Base-by-base conservation (phyloP, 1,284 basidiomycete species). In the Cerioporus squamosus region DNA sequence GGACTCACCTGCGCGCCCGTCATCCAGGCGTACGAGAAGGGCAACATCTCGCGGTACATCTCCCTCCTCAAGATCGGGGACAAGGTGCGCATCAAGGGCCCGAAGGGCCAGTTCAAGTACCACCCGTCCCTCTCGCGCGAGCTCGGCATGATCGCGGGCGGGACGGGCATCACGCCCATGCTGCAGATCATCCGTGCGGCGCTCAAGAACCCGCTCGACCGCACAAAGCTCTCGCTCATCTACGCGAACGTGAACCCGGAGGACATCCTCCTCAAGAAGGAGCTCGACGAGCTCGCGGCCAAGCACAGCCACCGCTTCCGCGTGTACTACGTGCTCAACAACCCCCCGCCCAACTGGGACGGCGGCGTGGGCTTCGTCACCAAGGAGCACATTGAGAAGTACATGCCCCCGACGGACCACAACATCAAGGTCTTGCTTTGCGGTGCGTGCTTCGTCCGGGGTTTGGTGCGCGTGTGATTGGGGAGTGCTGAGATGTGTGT, bases 161-260 rank as follows among this genome's bases (percentile, higher is more conserved):
- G 91, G 24, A 93, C 97, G 4, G 97, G 97, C 63, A 97, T 99
- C 74, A 98, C 97, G 0, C 97, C 97, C 66, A 97, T 97, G 95
- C 88, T 96, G 67, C 97, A 98, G 77, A 94, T 99, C 79, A 91
- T 98, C 77, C 87, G 90, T 62, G 92, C 95, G 24, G 87, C 88
- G 10, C 84, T 97, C 71, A 91, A 93, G 76, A 93, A 97, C 79
- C 87, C 92, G 7, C 72, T 77, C 47, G 97, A 98, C 82, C 81
- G 76, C 66, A 98, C 97, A 33, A 85, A 85, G 70, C 76, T 95
- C 67, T 84, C 79, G 61, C 85, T 99, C 66, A 93, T 99, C 74
- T 99, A 98, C 76, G 97, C 97, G 66, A 99, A 99, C 76, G 95
- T 98, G 72, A 88, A 89, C 80, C 75, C 85, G 66, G 88, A 90